Evolutionary conservation across 148 eudicot genomes (phyloP), one percentile per base, ranked within the genome.

Genomic region (Dysphania ambrosioides): DNA sequence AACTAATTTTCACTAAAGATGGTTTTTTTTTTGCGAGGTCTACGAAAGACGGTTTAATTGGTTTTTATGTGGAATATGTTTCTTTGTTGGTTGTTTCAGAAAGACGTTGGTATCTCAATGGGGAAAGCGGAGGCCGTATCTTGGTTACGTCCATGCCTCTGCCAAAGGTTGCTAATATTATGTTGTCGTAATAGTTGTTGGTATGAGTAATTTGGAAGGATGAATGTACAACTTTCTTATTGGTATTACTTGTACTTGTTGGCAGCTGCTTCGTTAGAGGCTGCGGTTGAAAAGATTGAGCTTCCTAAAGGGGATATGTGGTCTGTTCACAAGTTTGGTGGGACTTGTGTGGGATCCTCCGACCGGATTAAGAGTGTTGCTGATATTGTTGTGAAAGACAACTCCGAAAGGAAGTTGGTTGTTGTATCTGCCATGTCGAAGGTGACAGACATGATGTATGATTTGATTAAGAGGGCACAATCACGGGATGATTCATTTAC

Each of bases 371-470:
- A 65, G 69, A 90, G 89, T 79, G 99, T 96, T 81, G 94, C 97
- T 0, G 87, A 96, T 26, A 88, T 96, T 65, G 82, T 96, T 40
- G 82, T 85, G 10, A 81, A 85, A 40, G 99, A 96, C 79, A 63
- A 53, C 2, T 87, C 97, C 8, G 91, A 90, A 82, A 85, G 93
- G 77, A 96, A 88, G 53, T 76, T 92, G 82, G 99, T 96, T 78
- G 91, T 96, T 58, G 99, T 96, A 42, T 96, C 99, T 68, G 99
- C 99, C 32, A 96, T 96, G 99, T 90, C 99, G 34, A 96, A 96
- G 82, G 99, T 96, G 74, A 96, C 99, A 11, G 97, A 96, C 72
- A 96, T 96, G 97, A 96, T 96, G 99, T 92, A 90, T 75, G 93
- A 88, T 75, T 87, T 85, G 32, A 86, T 92, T 76, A 73, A 83